Evolutionary conservation across 345 rosid species (phyloP), one percentile per base, ranked within the genome.

Genomic region (Trapa incisa): DNA sequence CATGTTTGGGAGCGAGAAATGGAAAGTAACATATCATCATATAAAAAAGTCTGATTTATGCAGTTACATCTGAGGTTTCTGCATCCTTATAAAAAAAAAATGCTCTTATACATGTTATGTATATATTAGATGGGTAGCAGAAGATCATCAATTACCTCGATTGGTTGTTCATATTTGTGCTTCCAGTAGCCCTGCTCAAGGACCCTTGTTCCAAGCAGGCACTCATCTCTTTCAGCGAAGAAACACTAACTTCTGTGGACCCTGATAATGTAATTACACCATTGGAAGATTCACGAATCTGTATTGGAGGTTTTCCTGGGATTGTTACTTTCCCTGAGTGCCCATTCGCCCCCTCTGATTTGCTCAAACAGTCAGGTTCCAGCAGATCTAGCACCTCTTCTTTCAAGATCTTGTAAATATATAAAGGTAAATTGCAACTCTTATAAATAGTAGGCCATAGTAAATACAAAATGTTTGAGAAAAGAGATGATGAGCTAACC

Each of bases 181-280:
- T 89, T 42, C 96, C 99, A 1, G 99, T 94, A 75, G 99, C 99
- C 72, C 99, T 81, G 79, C 95, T 86, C 70, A 86, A 48, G 2
- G 99, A 94, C 36, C 99, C 99, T 75, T 94, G 99, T 69, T 89
- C 99, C 36, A 94, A 84, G 74, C 91, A 94, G 77, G 93, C 84
- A 50, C 91, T 81, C 99, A 94, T 94, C 83, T 89, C 99, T 73
- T 89, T 91, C 65, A 89, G 77, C 32, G 93, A 74, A 75, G 75
- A 80, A 63, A 94, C 91, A 53, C 89, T 78, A 61, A 83, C 85
- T 85, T 94, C 99, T 29, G 97, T 91, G 29, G 99, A 91, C 80
- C 99, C 99, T 47, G 97, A 96, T 77, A 94, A 81, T 6, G 97
- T 94, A 71, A 94, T 94, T 45, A 91, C 96, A 63, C 99, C 99